Evolutionary conservation across 768 basidiomycete species (phyloP), one percentile per base, ranked within the genome.

Genomic region (Macrolepiota fuliginosa): DNA sequence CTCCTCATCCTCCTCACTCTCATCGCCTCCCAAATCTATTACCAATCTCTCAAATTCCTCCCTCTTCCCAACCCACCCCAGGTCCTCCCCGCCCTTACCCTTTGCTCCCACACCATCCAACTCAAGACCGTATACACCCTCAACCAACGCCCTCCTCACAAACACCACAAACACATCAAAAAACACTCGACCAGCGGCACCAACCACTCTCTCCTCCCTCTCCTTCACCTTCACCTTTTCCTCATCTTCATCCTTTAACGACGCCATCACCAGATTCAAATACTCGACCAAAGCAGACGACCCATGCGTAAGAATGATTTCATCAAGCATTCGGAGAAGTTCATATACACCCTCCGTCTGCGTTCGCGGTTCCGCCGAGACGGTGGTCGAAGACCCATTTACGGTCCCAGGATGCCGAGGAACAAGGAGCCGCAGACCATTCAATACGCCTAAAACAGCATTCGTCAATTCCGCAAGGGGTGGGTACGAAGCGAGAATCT

Each of bases 401-500:
- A 25, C 27, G 12, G 42, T 22, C 1, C 36, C 68, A n/a, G 90
- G 78, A 11, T 77, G 78, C 12, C 83, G 74, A 2, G 94, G 93
- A 2, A 91, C 90, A 12, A 96, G 83, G 11, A 94, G 78, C 2
- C 96, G 88, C 22, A 98, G 76, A 2, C 86, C 81, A 71, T 98
- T 98, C 47, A 98, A 75, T 1, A 88, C 80, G 4, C 83, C 79
- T 3, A 95, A 77, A 24, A 94, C 73, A 2, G 85, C 81, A 68
- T 98, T 97, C 45, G 88, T 81, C 62, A 84, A 81, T 42, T 79
- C 73, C 1, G 92, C 94, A 1, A 96, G 77, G 0, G 90, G 88
- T 2, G 91, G 87, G 67, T 89, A 94, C 1, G 88, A 81, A 0
- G 87, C 81, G 39, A 96, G 76, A 47, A 87, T 74, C 29, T 86